Conservation (phyloP, 1,284 basidiomycete species). For the Phylloporus gajari region DNA sequence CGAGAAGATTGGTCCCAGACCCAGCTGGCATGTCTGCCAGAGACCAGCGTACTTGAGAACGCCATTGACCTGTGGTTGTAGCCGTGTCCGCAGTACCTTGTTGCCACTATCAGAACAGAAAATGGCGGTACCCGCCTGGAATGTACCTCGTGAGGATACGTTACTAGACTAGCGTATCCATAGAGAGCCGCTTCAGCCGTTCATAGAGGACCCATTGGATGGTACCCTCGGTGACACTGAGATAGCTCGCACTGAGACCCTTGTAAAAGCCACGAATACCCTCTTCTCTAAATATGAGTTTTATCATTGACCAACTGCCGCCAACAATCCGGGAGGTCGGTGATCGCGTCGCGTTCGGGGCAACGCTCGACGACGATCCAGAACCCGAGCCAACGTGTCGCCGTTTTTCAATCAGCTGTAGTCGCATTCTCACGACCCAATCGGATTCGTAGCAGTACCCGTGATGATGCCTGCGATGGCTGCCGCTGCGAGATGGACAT, state of each 20-base stretch:
- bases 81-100: conserved; percentile 89
- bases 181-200: conserved; percentile 74
- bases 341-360: conserved; percentile 6
- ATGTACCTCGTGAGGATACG: conserved; percentile 94
- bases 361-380: background rate
- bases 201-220: conserved; percentile 99
- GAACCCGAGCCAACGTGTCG: conserved; percentile 20
- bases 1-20: no score
- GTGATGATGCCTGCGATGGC: conserved; percentile 89
- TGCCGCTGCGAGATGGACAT: conserved; percentile 88
- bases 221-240: conserved; percentile 96
- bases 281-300: conserved; percentile 81
- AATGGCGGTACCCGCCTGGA: background rate
- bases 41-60: conserved; percentile 89
- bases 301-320: conserved; percentile 72
- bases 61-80: conserved; percentile 84
- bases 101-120: background rate
- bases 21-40: conserved; percentile 85
- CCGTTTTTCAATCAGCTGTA: conserved; percentile 72
- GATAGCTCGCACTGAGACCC: conserved; percentile 92
- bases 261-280: conserved; percentile 93
- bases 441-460: conserved; percentile 93
- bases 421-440: conserved; percentile 97
- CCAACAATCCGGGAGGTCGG: conserved; percentile 50
- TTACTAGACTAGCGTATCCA: conserved; percentile 84